phyloP scores from a whole-genome alignment of 2,329 filamentous ascomycete species.

The Tolypocladium cylindrosporum region DNA sequence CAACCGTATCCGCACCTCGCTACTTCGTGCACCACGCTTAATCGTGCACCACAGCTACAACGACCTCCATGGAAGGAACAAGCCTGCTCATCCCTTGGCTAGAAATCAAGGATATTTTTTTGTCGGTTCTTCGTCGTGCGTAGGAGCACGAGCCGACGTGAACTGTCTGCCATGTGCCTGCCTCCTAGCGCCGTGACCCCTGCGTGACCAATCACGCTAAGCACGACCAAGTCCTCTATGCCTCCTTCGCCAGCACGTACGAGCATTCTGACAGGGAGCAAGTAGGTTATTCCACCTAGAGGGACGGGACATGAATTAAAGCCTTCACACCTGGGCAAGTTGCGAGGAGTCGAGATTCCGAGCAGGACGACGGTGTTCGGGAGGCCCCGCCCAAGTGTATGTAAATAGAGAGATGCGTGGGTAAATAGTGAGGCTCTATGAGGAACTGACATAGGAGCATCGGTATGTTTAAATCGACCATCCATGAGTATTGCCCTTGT shows the following conservation, averaged over 20 bases:
- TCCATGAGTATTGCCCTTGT: background rate
- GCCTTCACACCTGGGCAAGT: background rate
- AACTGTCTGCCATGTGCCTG: background rate
- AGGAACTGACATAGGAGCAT: background rate
- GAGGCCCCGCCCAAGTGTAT: too few relatives aligned
- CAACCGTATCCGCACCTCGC: background rate
- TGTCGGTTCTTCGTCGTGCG: background rate
- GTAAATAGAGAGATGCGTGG: too few relatives aligned
- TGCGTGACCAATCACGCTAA: background rate
- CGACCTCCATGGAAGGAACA: too few relatives aligned
- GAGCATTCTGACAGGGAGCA: too few relatives aligned
- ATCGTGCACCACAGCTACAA: background rate
- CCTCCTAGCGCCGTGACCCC: background rate
- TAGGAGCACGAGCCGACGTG: too few relatives aligned
- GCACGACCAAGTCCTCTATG: too few relatives aligned
- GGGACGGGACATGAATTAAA: too few relatives aligned
- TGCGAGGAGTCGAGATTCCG: too few relatives aligned
- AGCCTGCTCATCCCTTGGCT: background rate
- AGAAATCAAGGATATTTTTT: background rate
- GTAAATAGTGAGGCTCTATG: too few relatives aligned
- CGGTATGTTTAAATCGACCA: background rate
- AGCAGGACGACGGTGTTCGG: background rate
- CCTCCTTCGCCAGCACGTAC: too few relatives aligned
- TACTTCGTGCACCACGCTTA: too few relatives aligned
- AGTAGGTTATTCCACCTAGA: too few relatives aligned